These are phyloP conservation scores for Talaromyces sp. DNA, from an alignment of 2,329 filamentous ascomycete species.

Conservation along the genomic window DNA sequence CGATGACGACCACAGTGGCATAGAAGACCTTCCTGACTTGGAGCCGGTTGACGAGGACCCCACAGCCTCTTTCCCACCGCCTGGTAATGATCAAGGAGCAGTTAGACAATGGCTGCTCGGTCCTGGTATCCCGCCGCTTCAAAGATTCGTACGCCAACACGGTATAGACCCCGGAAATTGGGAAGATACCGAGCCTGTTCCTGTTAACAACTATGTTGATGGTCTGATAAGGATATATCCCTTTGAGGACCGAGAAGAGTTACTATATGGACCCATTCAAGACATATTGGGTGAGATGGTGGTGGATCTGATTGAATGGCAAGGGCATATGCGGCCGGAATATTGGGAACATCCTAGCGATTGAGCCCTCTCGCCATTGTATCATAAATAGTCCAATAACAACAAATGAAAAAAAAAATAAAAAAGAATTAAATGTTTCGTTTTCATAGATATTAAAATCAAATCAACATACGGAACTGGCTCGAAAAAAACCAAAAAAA, in stretches of 20 bases:
- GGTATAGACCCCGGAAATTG: constrained; percentile 44
- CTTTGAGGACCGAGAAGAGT: constrained; percentile 24
- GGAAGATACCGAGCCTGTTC: constrained; percentile 35
- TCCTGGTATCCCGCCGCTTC: constrained; percentile 34
- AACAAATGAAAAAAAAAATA: neutral
- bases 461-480: too few species aligned
- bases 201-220: constrained; percentile 37
- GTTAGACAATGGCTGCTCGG: constrained; percentile 35
- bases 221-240: constrained; percentile 29
- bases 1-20: constrained; percentile 23
- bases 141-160: constrained; percentile 36
- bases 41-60: constrained; percentile 14
- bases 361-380: neutral
- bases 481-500: neutral
- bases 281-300: constrained; percentile 35
- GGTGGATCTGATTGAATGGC: constrained; percentile 36
- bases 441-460: too few species aligned
- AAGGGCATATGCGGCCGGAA: constrained; percentile 32
- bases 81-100: constrained; percentile 27
- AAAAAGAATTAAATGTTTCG: too few species aligned
- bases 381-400: neutral
- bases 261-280: constrained; percentile 32
- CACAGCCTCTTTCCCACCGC: constrained; percentile 20
- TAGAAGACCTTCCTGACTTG: constrained; percentile 16
- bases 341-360: constrained; percentile 10